phyloP scores from a whole-genome alignment of 768 basidiomycete genomes.

The Austroboletus eburneus region DNA sequence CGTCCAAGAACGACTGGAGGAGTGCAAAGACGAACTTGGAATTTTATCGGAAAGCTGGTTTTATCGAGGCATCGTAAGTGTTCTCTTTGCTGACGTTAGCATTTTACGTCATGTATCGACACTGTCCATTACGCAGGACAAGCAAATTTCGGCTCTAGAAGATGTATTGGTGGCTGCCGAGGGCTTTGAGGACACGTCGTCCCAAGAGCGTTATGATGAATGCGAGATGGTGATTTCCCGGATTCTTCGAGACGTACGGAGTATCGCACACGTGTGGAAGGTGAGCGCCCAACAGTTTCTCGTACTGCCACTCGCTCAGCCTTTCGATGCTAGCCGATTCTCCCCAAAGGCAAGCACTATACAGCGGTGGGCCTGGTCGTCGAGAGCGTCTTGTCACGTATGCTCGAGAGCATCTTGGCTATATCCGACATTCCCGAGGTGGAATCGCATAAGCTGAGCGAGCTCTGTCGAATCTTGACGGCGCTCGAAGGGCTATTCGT shows the following conservation, averaged over 20 bases:
- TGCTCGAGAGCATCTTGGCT: constrained; percentile 69
- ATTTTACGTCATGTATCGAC: not conserved
- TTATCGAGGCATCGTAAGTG: constrained; percentile 63
- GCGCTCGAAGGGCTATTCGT: constrained; percentile 79
- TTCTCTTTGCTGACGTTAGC: not conserved
- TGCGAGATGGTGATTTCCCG: constrained; percentile 67
- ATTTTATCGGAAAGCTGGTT: constrained; percentile 66
- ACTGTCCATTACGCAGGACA: constrained; percentile 15
- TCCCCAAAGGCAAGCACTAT: constrained; percentile 72
- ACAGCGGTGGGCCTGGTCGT: constrained; percentile 65
- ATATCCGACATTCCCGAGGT: constrained; percentile 84
- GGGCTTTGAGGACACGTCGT: constrained; percentile 65
- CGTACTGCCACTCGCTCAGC: not conserved
- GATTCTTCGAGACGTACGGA: constrained; percentile 60
- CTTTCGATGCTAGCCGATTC: constrained; percentile 45
- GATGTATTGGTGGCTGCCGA: constrained; percentile 50
- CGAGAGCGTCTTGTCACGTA: constrained; percentile 60
- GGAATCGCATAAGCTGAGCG: constrained; percentile 80
- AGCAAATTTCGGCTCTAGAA: constrained; percentile 22
- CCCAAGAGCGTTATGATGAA: constrained; percentile 72
- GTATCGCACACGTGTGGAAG: constrained; percentile 65
- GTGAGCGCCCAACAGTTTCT: constrained; percentile 36
- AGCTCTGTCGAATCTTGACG: constrained; percentile 75
- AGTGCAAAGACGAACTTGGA: constrained; percentile 48
- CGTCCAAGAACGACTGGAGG: constrained; percentile 46